These are phyloP conservation scores for Triangularia verruculosa DNA, from an alignment of 2,329 filamentous ascomycete genomes.

Conservation along the genomic window DNA sequence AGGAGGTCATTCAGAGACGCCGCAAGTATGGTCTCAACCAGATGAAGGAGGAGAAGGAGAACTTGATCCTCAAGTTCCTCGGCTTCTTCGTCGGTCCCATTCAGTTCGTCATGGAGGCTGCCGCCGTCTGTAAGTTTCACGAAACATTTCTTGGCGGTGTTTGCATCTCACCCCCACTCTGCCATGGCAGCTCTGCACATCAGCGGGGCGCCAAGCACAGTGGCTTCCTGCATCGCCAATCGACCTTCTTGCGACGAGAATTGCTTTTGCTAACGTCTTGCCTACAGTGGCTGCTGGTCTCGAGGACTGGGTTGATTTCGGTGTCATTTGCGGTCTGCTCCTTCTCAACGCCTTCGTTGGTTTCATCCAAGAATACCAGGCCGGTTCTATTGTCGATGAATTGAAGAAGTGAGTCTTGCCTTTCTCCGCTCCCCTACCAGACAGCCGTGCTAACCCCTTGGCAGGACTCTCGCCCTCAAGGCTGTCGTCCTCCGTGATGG, in stretches of 20 bases:
- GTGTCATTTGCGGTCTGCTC: constrained; percentile 81
- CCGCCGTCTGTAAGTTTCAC: constrained; percentile 31
- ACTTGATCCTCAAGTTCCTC: constrained; percentile 76
- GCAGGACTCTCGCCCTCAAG: constrained; percentile 72
- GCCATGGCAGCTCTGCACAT: neutral
- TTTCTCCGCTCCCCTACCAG: neutral
- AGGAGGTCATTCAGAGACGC: constrained; percentile 61
- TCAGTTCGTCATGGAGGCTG: constrained; percentile 84
- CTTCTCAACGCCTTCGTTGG: constrained; percentile 82
- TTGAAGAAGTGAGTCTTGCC: constrained; percentile 65
- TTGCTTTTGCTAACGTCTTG: constrained; percentile 25
- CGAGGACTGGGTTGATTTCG: constrained; percentile 88
- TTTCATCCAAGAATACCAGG: constrained; percentile 87
- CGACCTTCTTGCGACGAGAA: neutral
- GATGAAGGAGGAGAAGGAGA: constrained; percentile 88
- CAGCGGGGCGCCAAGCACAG: constrained; percentile 7
- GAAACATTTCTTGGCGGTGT: constrained; percentile 16
- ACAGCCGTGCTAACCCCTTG: neutral
- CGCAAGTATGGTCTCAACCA: constrained; percentile 81
- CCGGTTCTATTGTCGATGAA: constrained; percentile 85
- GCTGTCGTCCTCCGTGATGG: constrained; percentile 83
- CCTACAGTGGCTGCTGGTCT: constrained; percentile 74
- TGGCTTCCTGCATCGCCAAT: constrained; percentile 3
- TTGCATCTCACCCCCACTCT: neutral
- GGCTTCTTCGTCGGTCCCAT: constrained; percentile 85